phyloP scores from a whole-genome alignment of 257 asterid genomes.

The Galeopsis tetrahit region DNA sequence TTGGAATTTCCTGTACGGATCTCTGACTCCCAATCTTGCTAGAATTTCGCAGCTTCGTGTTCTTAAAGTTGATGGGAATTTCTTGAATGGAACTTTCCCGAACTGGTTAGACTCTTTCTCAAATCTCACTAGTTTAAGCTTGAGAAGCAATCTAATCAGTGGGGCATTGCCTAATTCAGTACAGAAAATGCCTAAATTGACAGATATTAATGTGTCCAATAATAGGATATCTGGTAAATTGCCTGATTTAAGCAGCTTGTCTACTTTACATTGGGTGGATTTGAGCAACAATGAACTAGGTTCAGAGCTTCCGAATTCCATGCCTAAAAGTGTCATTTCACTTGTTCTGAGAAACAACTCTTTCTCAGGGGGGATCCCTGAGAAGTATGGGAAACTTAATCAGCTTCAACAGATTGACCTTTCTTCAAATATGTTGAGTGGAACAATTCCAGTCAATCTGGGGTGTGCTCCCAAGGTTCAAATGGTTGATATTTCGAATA shows the following conservation, averaged over 20 bases:
- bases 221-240: conserved; percentile 53
- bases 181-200: conserved; percentile 36
- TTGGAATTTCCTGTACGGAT: conserved; percentile 60
- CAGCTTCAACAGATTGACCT: conserved; percentile 66
- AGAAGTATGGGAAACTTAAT: conserved; percentile 42
- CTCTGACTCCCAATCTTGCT: conserved; percentile 52
- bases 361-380: conserved; percentile 58
- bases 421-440: conserved; percentile 53
- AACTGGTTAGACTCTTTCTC: conserved; percentile 48
- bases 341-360: conserved; percentile 53
- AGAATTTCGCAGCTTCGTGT: conserved; percentile 49
- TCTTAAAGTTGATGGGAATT: conserved; percentile 63
- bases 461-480: conserved; percentile 52
- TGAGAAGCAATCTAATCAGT: conserved; percentile 47
- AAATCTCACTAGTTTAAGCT: conserved; percentile 58
- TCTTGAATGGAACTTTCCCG: conserved; percentile 61
- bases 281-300: conserved; percentile 54
- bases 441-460: conserved; percentile 47
- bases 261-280: conserved; percentile 50
- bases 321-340: conserved; percentile 47
- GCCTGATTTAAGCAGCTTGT: conserved; percentile 50
- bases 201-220: conserved; percentile 50
- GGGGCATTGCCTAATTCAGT: conserved; percentile 55
- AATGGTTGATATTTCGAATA: conserved; percentile 62
- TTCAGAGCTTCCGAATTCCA: conserved; percentile 43